Evolutionary conservation across 2,329 filamentous ascomycete genomes (phyloP).

Genomic region (Phoma sp.): DNA sequence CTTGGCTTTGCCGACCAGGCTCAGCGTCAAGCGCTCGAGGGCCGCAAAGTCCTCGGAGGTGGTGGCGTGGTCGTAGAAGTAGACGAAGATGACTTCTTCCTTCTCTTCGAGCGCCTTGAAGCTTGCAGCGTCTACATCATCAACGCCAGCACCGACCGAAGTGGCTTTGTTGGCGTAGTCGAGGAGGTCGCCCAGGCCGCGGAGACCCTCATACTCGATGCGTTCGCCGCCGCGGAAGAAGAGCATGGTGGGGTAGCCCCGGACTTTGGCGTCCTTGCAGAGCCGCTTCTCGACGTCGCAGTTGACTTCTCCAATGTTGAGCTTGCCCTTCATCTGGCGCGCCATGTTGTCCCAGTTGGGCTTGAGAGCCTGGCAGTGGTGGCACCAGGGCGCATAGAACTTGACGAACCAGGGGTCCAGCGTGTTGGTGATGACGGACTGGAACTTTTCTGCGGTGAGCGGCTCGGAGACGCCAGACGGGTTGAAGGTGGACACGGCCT

Average conservation of each 20-base stretch:
- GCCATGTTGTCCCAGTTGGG: slow-evolving; percentile 89
- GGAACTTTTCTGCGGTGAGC: slow-evolving; percentile 84
- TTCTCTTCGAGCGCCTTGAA: slow-evolving; percentile 88
- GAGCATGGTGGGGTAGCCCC: slow-evolving; percentile 84
- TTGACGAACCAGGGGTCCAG: slow-evolving; percentile 98
- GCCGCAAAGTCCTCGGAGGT: slow-evolving; percentile 90
- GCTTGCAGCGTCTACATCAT: slow-evolving; percentile 76
- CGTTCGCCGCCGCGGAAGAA: slow-evolving; percentile 93
- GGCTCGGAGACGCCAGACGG: slow-evolving; percentile 75
- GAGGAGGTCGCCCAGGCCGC: slow-evolving; percentile 89
- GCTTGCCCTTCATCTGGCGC: slow-evolving; percentile 85
- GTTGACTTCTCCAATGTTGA: slow-evolving; percentile 96
- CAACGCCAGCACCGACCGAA: slow-evolving; percentile 76
- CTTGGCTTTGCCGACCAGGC: slow-evolving; percentile 87
- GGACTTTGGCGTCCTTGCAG: slow-evolving; percentile 88
- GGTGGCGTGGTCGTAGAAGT: slow-evolving; percentile 96
- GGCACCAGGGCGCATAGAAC: slow-evolving; percentile 97
- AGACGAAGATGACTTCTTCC: slow-evolving; percentile 94
- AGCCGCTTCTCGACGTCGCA: slow-evolving; percentile 84
- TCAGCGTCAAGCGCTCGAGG: slow-evolving; percentile 83
- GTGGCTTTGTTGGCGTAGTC: slow-evolving; percentile 86
- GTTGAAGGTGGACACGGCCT: slow-evolving; percentile 62
- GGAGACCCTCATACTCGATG: slow-evolving; percentile 89
- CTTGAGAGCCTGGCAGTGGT: slow-evolving; percentile 91
- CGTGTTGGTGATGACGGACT: slow-evolving; percentile 81